These are phyloP conservation scores for Tolypocladium amazonense DNA, from an alignment of 2,329 filamentous ascomycete species.

Conservation along the genomic window DNA sequence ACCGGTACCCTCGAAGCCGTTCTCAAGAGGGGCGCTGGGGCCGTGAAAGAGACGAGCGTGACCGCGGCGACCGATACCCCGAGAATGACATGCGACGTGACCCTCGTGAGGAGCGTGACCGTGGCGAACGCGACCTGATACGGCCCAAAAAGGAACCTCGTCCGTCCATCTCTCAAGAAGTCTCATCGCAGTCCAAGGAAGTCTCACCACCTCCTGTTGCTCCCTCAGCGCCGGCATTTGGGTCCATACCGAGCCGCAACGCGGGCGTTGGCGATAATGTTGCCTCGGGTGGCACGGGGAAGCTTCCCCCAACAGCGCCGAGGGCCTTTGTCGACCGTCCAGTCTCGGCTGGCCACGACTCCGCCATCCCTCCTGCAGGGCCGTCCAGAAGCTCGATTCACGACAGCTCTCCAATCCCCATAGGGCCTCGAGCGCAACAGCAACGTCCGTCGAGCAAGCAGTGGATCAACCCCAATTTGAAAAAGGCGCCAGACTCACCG, in stretches of 20 bases:
- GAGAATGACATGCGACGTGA: constrained; percentile 31
- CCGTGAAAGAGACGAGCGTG: constrained; percentile 46
- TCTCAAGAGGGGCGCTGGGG: constrained; percentile 54
- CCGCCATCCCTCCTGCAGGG: constrained; percentile 24
- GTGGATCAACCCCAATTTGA: constrained; percentile 46
- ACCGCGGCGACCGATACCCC: constrained; percentile 30
- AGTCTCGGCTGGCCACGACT: constrained; percentile 27
- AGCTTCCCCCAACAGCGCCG: constrained; percentile 42
- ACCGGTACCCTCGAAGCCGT: constrained; percentile 54
- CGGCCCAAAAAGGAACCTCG: constrained; percentile 40
- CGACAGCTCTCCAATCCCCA: constrained; percentile 37
- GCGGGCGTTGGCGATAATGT: constrained; percentile 18
- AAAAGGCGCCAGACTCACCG: constrained; percentile 41
- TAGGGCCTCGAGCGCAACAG: constrained; percentile 43
- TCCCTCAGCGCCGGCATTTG: constrained; percentile 48
- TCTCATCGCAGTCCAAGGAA: constrained; percentile 34
- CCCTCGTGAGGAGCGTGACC: constrained; percentile 36
- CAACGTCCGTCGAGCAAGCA: constrained; percentile 45
- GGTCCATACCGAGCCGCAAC: constrained; percentile 40
- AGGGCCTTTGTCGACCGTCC: constrained; percentile 41
- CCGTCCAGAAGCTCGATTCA: constrained; percentile 29
- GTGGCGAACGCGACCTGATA: constrained; percentile 32
- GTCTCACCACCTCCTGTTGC: constrained; percentile 47
- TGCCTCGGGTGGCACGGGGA: constrained; percentile 24
- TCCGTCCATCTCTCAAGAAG: constrained; percentile 35